phyloP scores from a whole-genome alignment of 148 eudicot genomes.

The Camellia lanceoleosa region DNA sequence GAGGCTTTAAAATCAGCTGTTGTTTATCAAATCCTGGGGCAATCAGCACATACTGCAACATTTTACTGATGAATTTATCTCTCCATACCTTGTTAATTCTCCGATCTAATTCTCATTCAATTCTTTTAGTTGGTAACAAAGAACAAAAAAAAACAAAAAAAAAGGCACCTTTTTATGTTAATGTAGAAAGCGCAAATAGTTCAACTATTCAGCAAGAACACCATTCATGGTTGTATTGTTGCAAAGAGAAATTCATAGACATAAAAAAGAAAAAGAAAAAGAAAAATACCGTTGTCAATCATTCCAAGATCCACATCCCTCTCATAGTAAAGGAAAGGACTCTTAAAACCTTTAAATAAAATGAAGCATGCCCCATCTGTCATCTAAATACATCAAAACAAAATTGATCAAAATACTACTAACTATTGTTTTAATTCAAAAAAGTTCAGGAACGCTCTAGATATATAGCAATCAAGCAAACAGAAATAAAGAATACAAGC shows the following conservation, averaged over 20 bases:
- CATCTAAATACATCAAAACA: constrained; percentile 35
- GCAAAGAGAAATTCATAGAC: constrained; percentile 3
- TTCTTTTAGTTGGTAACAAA: neutral
- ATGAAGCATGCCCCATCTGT: constrained; percentile 48
- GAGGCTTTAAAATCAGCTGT: neutral
- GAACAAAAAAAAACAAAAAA: neutral
- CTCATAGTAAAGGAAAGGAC: constrained; percentile 41
- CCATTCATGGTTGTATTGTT: neutral
- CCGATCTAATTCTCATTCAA: neutral
- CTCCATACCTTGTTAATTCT: neutral
- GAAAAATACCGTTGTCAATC: constrained; percentile 55
- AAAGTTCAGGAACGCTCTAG: neutral
- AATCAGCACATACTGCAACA: neutral
- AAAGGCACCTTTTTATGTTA: neutral
- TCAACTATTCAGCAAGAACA: neutral
- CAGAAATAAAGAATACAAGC: neutral
- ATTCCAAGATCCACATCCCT: constrained; percentile 45
- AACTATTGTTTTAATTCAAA: neutral
- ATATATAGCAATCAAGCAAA: constrained; percentile 3
- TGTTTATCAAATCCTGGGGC: neutral
- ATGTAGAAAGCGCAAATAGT: neutral
- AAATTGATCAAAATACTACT: neutral
- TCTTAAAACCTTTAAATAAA: constrained; percentile 47
- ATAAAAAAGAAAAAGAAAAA: neutral
- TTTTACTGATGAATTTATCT: neutral